A percentile compares a stretch with the other conserved stretches of the same genome.
These are phyloP conservation scores for Rhodotorula diobovata DNA, from an alignment of 768 basidiomycete genomes.

Conservation along the genomic window DNA sequence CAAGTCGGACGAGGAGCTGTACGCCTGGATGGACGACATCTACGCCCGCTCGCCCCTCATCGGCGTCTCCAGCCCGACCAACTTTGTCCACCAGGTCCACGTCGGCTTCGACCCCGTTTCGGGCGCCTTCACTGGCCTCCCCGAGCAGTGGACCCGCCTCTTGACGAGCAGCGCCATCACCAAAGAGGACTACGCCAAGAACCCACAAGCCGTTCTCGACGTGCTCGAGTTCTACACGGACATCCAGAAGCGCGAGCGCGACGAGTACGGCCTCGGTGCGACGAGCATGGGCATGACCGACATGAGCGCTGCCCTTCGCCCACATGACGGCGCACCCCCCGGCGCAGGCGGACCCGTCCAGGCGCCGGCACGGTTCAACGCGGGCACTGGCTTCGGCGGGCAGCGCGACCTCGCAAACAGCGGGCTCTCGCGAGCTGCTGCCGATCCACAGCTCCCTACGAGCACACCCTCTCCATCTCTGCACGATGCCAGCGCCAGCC, in stretches of 20 bases:
- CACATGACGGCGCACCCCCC: slow-evolving; percentile 39
- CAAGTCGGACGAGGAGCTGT: slow-evolving; percentile 94
- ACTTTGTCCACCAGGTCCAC: slow-evolving; percentile 98
- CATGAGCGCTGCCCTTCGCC: slow-evolving; percentile 26
- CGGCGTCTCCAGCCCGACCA: slow-evolving; percentile 90
- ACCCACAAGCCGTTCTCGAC: slow-evolving; percentile 94
- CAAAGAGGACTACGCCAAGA: slow-evolving; percentile 91
- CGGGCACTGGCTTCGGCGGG: slow-evolving; percentile 76
- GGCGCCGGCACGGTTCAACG: slow-evolving; percentile 74
- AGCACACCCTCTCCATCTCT: too few relatives aligned
- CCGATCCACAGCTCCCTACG: too few relatives aligned
- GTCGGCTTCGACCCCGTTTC: slow-evolving; percentile 92
- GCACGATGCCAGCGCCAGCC: too few relatives aligned
- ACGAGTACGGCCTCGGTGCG: slow-evolving; percentile 52
- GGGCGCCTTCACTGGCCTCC: slow-evolving; percentile 93
- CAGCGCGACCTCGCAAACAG: not conserved
- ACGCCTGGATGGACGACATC: slow-evolving; percentile 96
- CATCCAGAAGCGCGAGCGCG: slow-evolving; percentile 89
- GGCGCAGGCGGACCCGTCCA: slow-evolving; percentile 15
- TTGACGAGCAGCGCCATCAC: slow-evolving; percentile 96
- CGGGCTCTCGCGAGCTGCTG: too few relatives aligned
- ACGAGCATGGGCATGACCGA: slow-evolving; percentile 37
- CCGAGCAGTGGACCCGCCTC: slow-evolving; percentile 96
- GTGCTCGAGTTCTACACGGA: slow-evolving; percentile 98
- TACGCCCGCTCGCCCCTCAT: slow-evolving; percentile 85